Evolutionary conservation across 768 basidiomycete species (phyloP), one percentile per base, ranked within the genome.

Genomic region (Suillus variegatus): DNA sequence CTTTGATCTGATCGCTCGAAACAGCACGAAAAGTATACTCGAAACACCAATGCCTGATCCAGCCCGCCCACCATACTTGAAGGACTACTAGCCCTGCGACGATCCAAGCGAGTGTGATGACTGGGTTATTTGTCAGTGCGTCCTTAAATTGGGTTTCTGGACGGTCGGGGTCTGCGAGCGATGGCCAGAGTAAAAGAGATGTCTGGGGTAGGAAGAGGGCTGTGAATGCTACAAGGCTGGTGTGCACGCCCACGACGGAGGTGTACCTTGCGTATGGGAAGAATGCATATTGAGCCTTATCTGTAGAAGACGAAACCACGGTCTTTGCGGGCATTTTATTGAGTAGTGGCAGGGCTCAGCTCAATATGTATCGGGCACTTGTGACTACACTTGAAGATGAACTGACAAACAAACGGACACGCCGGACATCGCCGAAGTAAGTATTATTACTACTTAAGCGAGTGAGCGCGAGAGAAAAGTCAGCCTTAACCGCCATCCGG

Each of bases 101-200:
- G 46, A 88, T 76, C 78, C 87, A 92, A 6, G 78, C 64, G 62
- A 91, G 74, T 0, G 92, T 92, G 44, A 76, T 72, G 6, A 81
- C 74, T 8, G 92, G 90, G 66, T 83, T 84, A 3, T 78, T 71
- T 0, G 93, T 94, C 66, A 95, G 74, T 2, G 85, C 80, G 47
- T 84, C 86, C 22, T 94, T 76, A 75, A 93, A 91, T 2, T 83
- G 83, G 66, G 88, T 86, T 70, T 93, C 91, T 13, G 91, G 91
- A 62, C 85, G 82, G 70, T 92, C 51, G 4, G 16, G 5, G 5
- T 28, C 90, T 7, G 74, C 75, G 71, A 76, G 70, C 58, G 70
- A 66, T 12, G 75, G 70, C 14, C 76, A 78, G 65, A 81, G 78
- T 32, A 87, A 72, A 54, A 81, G 78, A 3, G 82, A 79, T 20